These are phyloP conservation scores for Saturnispora besseyi DNA, from an alignment of 805 yeast species.

Conservation along the genomic window DNA sequence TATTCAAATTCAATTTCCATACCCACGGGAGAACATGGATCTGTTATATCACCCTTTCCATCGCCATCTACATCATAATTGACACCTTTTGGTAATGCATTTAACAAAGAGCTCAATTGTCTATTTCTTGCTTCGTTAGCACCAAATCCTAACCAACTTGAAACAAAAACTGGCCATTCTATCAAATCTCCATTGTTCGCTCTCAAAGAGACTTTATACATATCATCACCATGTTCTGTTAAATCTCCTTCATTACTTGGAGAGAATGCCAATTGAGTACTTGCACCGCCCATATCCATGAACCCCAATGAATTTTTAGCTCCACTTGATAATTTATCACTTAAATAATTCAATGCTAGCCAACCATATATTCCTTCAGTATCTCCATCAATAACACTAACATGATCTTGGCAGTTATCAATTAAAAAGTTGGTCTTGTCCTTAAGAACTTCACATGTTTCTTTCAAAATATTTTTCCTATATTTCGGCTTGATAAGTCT, in stretches of 20 bases:
- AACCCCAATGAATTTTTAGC: constrained; percentile 64
- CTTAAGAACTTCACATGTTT: constrained; percentile 51
- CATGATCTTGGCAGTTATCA: constrained; percentile 56
- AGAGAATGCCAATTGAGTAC: constrained; percentile 90
- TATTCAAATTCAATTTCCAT: constrained; percentile 39
- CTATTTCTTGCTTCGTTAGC: constrained; percentile 87
- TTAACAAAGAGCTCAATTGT: constrained; percentile 48
- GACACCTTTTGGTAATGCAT: constrained; percentile 36
- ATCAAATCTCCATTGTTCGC: constrained; percentile 63
- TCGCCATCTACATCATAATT: constrained; percentile 39
- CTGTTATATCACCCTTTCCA: constrained; percentile 41
- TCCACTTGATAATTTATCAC: constrained; percentile 51
- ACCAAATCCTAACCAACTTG: constrained; percentile 97
- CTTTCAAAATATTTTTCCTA: constrained; percentile 43
- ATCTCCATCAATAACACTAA: constrained; percentile 87
- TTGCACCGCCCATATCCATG: constrained; percentile 99
- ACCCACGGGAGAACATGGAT: constrained; percentile 77
- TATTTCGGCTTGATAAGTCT: constrained; percentile 54
- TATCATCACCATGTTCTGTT: constrained; percentile 59
- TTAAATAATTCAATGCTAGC: constrained; percentile 81
- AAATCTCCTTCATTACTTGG: constrained; percentile 60
- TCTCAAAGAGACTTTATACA: constrained; percentile 56
- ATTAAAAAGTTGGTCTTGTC: constrained; percentile 48
- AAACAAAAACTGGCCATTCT: constrained; percentile 80
- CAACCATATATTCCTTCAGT: constrained; percentile 95